phyloP scores from a whole-genome alignment of 345 rosid genomes.

The Linum trigynum region DNA sequence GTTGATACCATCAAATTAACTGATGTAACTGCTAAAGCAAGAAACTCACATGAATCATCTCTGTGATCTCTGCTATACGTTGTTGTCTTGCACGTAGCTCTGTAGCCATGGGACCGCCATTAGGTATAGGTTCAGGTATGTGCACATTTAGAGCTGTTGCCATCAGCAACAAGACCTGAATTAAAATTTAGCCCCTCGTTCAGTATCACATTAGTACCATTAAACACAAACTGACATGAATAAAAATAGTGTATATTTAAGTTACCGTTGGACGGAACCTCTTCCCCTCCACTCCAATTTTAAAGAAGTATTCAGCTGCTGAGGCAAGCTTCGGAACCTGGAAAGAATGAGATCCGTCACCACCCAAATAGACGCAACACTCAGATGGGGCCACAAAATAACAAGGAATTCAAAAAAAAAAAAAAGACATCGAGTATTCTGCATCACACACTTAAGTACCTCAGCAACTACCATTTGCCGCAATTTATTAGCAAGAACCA shows the following conservation, averaged over 20 bases:
- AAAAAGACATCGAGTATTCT: conserved; percentile 1
- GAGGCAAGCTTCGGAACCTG: conserved; percentile 96
- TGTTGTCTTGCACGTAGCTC: conserved; percentile 79
- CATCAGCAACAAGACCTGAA: conserved; percentile 76
- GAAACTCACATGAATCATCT: conserved; percentile 89
- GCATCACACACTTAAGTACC: conserved; percentile 26
- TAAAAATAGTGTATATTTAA: not conserved
- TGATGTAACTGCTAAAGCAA: not conserved
- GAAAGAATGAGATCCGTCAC: conserved; percentile 11
- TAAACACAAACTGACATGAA: not conserved
- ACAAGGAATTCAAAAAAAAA: not conserved
- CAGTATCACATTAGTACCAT: not conserved
- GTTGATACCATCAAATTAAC: not conserved
- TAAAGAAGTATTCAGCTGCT: conserved; percentile 94
- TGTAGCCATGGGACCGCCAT: conserved; percentile 21
- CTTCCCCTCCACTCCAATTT: conserved; percentile 84
- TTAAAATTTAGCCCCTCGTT: not conserved
- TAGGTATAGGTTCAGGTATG: conserved; percentile 18
- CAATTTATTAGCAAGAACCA: conserved; percentile 61
- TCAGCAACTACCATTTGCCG: conserved; percentile 84
- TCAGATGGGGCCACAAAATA: not conserved
- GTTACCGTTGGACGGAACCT: conserved; percentile 90
- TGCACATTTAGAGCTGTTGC: conserved; percentile 62
- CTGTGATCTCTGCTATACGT: conserved; percentile 75
- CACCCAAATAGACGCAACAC: conserved; percentile 17